Evolutionary conservation across 192 early-diverging fungal species (phyloP), one percentile per base, ranked within the genome.

Genomic region (Haplosporangium gracile): DNA sequence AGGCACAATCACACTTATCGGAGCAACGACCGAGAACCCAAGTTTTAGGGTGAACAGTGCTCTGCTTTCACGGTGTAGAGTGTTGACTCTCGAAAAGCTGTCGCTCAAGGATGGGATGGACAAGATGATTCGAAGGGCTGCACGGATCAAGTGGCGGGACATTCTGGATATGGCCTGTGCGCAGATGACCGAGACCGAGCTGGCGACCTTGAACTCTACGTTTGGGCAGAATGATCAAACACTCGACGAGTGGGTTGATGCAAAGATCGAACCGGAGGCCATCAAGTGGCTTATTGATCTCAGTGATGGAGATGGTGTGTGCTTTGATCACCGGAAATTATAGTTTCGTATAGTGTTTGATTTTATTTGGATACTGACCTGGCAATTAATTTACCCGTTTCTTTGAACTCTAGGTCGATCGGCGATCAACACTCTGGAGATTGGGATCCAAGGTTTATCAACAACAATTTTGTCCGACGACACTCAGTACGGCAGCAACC

Each of bases 21-120:
- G 82, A 39, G 94, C 94, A 1, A 97, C 95, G 0, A 97, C 96
- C 4, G 96, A 97, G 73, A 97, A 97, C 76, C 96, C 96, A 0
- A 95, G 94, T 34, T 98, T 98, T 79, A 92, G 95, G 51, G 89
- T 98, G 55, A 98, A 96, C 78, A 89, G 90, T 38, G 96, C 97
- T 3, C 78, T 98, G 40, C 90, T 98, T 7, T 95, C 94, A 40
- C 88, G 97, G 43, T 97, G 95, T 81, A 88, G 93, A 43, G 95
- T 97, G 4, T 95, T 97, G 87, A 90, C 91, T 16, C 91, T 98
- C 2, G 89, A 94, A 2, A 93, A 96, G 8, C 82, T 97, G 11
- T 88, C 84, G 0, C 82, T 88, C 1, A 81, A 87, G 0, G 95
- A 94, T 70, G 88, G 84, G 47, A 86, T 98, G 74, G 82, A 90